Evolutionary conservation across 2,329 filamentous ascomycete genomes (phyloP), one percentile per base, ranked within the genome.

Genomic region (Arthrobotrys conoides): DNA sequence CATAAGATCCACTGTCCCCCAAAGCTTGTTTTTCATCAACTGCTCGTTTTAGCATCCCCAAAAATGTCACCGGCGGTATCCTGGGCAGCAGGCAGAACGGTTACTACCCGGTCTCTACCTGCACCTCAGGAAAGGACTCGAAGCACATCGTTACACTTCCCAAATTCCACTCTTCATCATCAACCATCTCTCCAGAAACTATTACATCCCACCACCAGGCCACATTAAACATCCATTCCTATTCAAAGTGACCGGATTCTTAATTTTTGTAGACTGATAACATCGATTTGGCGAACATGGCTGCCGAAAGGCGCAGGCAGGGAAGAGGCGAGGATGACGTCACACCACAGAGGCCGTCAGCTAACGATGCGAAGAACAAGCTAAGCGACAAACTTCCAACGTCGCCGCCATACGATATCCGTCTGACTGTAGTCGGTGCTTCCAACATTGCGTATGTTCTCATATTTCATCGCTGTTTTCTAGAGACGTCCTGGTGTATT

Each of bases 371-470:
- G n/a, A 71, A 76, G n/a, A 71, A 76, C 72, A 38, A 64, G 24
- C 14, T 44, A 30, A 67, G 46, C 24, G 49, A 68, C 44, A 57
- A 57, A 36, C 53, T 67, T 36, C 63, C 61, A 24, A n/a, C 22
- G 14, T 49, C 48, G n/a, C 61, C 68, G 27, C 68, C 63, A 27
- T 78, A 68, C 53, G 75, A 78, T 38, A 9, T 78, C n/a, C 18
- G 66, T 1, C 22, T 78, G 3, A 78, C 75, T 5, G 24, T 78
- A n/a, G 61, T 61, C 24, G 64, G 68, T 18, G 75, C 75, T 46
- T 68, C 75, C 27, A 63, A 78, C 51, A 65, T 72, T 27, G 27
- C 75, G 75, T 78, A 72, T 22, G 73, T 36, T 65, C 41, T 38
- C n/a, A 9, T 27, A 36, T 10, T 24, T 1, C 2, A 33, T 44